Percentiles rank a stretch among this genome's conserved stretches.
phyloP scores from a whole-genome alignment of 805 yeast species.

The Candida silvatica region DNA sequence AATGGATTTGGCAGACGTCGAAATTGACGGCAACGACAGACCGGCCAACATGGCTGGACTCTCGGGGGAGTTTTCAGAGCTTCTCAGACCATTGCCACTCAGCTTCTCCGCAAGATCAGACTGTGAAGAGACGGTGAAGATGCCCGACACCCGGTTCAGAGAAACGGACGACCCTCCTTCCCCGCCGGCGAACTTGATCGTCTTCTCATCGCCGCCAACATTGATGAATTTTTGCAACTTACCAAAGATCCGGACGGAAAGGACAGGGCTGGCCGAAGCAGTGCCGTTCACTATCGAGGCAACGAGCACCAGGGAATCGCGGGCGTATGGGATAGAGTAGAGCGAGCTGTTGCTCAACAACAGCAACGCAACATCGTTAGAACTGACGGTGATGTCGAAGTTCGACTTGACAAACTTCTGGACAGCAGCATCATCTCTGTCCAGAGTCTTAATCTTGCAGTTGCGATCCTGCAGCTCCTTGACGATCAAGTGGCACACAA shows the following conservation, averaged over 20 bases:
- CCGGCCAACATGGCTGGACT: not conserved
- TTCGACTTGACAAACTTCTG: constrained; percentile 16
- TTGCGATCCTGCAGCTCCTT: constrained; percentile 36
- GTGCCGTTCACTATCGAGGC: constrained; percentile 14
- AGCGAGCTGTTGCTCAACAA: constrained; percentile 28
- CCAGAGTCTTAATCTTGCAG: constrained; percentile 28
- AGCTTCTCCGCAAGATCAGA: constrained; percentile 18
- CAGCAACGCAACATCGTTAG: constrained; percentile 13
- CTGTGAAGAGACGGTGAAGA: constrained; percentile 22
- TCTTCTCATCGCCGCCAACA: not conserved
- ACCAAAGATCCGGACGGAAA: not conserved
- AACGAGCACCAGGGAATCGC: constrained; percentile 25
- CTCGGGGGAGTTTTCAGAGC: constrained; percentile 1
- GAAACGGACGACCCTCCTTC: constrained; percentile 14
- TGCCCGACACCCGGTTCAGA: constrained; percentile 15
- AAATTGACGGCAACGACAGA: too few species aligned
- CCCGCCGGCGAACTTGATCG: not conserved
- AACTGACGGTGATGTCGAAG: constrained; percentile 14
- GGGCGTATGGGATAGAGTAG: constrained; percentile 27
- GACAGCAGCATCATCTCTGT: constrained; percentile 12
- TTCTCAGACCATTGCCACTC: constrained; percentile 1
- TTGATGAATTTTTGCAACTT: not conserved
- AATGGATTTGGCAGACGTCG: constrained; percentile 1
- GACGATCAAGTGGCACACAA: constrained; percentile 43
- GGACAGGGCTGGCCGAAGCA: not conserved